A percentile compares a stretch with the other conserved stretches of the same genome.
phyloP scores from a whole-genome alignment of 129 eudicot species.

The Cynara cardunculus region DNA sequence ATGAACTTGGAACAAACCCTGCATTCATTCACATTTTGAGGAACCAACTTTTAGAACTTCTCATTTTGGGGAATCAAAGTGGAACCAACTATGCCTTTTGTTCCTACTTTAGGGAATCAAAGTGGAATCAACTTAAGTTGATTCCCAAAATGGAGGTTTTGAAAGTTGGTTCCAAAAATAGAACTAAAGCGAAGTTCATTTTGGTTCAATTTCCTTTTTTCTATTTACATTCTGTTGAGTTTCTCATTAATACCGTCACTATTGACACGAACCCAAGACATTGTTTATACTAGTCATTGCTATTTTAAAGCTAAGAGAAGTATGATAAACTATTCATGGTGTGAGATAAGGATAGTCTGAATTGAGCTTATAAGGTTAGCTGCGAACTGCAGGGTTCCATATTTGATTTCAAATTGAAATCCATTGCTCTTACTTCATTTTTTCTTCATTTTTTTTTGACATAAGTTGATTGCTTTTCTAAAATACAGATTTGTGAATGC shows the following conservation, averaged over 20 bases:
- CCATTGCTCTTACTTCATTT: neutral
- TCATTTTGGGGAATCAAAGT: neutral
- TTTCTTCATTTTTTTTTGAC: neutral
- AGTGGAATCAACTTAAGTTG: neutral
- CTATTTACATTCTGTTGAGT: neutral
- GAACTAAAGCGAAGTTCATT: neutral
- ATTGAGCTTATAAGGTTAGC: neutral
- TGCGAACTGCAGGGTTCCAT: constrained; percentile 15
- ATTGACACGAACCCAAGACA: neutral
- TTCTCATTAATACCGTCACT: neutral
- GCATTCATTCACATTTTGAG: neutral
- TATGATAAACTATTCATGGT: neutral
- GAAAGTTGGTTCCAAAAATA: neutral
- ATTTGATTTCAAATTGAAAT: neutral
- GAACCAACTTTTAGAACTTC: neutral
- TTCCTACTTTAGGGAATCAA: neutral
- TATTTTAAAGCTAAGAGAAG: neutral
- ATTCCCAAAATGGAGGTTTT: neutral
- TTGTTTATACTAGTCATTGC: neutral
- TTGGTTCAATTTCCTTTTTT: neutral
- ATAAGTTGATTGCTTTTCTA: neutral
- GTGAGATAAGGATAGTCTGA: neutral
- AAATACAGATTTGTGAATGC: constrained; percentile 80
- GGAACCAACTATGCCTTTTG: neutral
- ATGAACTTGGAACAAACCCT: neutral